Conservation (phyloP, 345 rosid species). For the Garcia nutans region DNA sequence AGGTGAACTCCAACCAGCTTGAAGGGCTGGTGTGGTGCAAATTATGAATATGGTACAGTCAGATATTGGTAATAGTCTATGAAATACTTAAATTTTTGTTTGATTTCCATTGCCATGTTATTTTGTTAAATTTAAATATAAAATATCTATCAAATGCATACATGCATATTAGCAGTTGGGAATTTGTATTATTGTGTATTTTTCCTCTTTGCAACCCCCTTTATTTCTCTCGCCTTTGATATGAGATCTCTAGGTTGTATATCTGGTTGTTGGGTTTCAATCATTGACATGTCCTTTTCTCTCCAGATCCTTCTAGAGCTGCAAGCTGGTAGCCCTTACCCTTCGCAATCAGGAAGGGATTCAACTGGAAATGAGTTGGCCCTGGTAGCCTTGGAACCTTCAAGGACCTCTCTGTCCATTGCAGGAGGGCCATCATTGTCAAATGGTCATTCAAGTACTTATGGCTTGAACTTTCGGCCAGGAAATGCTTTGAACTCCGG, state of each 20-base stretch:
- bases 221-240: not conserved
- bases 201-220: not conserved
- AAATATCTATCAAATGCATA: not conserved
- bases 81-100: not conserved
- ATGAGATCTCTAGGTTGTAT: not conserved
- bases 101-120: not conserved
- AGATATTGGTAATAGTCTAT: not conserved
- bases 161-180: not conserved
- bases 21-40: not conserved
- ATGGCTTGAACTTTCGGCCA: conserved; percentile 37
- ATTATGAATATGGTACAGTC: not conserved
- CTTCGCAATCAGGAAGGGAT: conserved; percentile 50
- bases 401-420: conserved; percentile 55
- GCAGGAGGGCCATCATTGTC: conserved; percentile 82
- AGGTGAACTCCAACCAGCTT: not conserved
- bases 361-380: conserved; percentile 72
- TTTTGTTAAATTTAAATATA: not conserved
- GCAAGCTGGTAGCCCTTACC: conserved; percentile 39
- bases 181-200: not conserved
- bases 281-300: conserved; percentile 23
- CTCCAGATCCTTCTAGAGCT: conserved; percentile 79
- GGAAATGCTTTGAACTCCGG: conserved; percentile 44
- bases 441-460: conserved; percentile 61
- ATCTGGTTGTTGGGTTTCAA: not conserved
- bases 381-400: conserved; percentile 66